A percentile compares a stretch with the other conserved stretches of the same genome.
These are phyloP conservation scores for Stemphylium vesicarium DNA, from an alignment of 2,329 filamentous ascomycete species.

Conservation along the genomic window DNA sequence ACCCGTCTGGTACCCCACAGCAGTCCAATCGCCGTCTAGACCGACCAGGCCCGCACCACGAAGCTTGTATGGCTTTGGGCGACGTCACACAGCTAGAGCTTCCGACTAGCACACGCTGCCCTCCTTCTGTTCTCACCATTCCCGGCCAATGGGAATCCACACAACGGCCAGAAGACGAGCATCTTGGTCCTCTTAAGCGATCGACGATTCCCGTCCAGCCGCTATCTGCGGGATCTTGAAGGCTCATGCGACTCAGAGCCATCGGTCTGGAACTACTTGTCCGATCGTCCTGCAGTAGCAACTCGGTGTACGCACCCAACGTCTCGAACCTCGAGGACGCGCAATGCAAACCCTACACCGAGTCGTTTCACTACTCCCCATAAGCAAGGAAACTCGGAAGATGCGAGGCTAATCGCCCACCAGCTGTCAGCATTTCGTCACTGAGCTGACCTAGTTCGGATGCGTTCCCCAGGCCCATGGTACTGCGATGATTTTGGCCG, in stretches of 20 bases:
- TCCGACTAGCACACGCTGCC: background rate
- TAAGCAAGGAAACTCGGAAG: background rate
- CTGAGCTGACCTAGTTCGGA: background rate
- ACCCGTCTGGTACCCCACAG: constrained; percentile 13
- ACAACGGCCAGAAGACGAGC: background rate
- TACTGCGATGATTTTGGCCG: background rate
- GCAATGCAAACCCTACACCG: background rate
- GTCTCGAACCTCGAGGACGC: background rate
- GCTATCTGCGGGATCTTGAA: constrained; percentile 19
- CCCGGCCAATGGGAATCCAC: constrained; percentile 9
- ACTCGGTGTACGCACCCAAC: background rate
- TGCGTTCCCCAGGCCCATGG: background rate
- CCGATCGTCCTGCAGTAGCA: background rate
- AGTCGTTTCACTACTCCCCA: background rate
- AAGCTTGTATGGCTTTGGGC: constrained; percentile 12
- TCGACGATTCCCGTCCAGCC: constrained; percentile 18
- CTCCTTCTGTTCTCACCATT: background rate
- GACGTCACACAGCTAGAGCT: constrained; percentile 9
- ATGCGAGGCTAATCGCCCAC: background rate
- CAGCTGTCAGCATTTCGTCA: background rate
- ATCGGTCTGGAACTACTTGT: constrained; percentile 11
- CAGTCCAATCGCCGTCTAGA: constrained; percentile 12
- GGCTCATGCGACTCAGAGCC: constrained; percentile 7
- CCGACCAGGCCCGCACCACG: constrained; percentile 8
- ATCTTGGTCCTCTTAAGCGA: background rate